Percentiles rank a stretch among this genome's conserved stretches.
phyloP scores from a whole-genome alignment of 257 asterid species.

The Hygrophila difformis region DNA sequence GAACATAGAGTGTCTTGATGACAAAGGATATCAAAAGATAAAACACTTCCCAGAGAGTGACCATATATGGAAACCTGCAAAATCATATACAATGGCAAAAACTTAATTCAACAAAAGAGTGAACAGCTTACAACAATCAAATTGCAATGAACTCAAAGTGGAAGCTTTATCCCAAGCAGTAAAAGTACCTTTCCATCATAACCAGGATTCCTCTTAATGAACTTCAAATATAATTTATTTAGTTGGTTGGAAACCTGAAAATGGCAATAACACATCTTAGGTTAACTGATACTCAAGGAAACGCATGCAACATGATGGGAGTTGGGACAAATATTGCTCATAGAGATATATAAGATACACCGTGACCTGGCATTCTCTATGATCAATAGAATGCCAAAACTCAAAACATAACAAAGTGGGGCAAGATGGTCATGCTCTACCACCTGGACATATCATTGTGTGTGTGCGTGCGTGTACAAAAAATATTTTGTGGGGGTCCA shows the following conservation, averaged over 20 bases:
- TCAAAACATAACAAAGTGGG: too few relatives aligned
- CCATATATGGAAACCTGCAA: slow-evolving; percentile 80
- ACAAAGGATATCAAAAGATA: slow-evolving; percentile 90
- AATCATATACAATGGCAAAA: too few relatives aligned
- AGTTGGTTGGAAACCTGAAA: slow-evolving; percentile 82
- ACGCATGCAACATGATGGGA: too few relatives aligned
- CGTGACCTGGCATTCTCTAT: too few relatives aligned
- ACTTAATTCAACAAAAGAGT: not conserved
- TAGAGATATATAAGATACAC: too few relatives aligned
- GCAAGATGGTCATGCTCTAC: too few relatives aligned
- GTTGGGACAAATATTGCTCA: too few relatives aligned
- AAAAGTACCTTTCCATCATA: slow-evolving; percentile 82
- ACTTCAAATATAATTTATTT: slow-evolving; percentile 77
- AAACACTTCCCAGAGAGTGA: slow-evolving; percentile 96
- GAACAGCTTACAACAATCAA: slow-evolving; percentile 6
- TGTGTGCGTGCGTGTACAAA: too few relatives aligned
- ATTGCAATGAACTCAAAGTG: not conserved
- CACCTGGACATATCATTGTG: too few relatives aligned
- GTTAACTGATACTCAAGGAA: not conserved
- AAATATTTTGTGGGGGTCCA: too few relatives aligned
- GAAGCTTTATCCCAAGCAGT: slow-evolving; percentile 5
- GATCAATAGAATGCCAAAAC: too few relatives aligned
- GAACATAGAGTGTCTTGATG: slow-evolving; percentile 73
- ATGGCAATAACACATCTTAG: not conserved
- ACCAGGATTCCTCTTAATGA: slow-evolving; percentile 91